Conservation (phyloP, 768 basidiomycete species). For the Pleurotus eryngii region DNA sequence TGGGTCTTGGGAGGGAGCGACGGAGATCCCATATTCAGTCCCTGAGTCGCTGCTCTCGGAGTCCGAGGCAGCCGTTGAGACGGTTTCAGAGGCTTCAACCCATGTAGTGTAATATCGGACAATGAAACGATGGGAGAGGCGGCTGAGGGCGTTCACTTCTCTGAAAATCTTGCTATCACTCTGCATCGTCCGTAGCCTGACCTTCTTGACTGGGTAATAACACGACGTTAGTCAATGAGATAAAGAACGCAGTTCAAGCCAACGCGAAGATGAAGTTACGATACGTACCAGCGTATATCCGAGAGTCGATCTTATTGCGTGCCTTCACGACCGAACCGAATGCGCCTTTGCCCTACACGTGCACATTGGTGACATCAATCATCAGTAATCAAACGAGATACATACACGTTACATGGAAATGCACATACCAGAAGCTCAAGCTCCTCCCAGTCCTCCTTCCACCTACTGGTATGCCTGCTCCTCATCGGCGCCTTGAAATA, state of each 20-base stretch:
- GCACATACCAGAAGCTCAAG: conserved; percentile 70
- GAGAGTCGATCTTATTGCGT: conserved; percentile 79
- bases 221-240: not conserved
- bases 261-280: not conserved
- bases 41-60: conserved; percentile 36
- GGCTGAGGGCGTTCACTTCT: conserved; percentile 86
- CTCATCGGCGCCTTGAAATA: conserved; percentile 48
- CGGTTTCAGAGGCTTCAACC: conserved; percentile 69
- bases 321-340: conserved; percentile 97
- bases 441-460: conserved; percentile 94
- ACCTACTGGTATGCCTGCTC: conserved; percentile 65
- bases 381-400: no score
- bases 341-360: conserved; percentile 73
- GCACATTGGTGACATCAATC: not conserved
- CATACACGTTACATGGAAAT: not conserved
- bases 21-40: conserved; percentile 51
- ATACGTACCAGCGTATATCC: conserved; percentile 74
- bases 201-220: conserved; percentile 70
- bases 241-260: not conserved
- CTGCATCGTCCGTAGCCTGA: conserved; percentile 72
- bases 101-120: conserved; percentile 91
- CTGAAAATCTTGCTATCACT: conserved; percentile 87
- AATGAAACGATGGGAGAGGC: conserved; percentile 84
- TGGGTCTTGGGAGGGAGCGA: conserved; percentile 36
- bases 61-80: conserved; percentile 51